A percentile compares a stretch with the other conserved stretches of the same genome.
These are phyloP conservation scores for Lithospermum erythrorhizon DNA, from an alignment of 257 asterid species.

Conservation along the genomic window DNA sequence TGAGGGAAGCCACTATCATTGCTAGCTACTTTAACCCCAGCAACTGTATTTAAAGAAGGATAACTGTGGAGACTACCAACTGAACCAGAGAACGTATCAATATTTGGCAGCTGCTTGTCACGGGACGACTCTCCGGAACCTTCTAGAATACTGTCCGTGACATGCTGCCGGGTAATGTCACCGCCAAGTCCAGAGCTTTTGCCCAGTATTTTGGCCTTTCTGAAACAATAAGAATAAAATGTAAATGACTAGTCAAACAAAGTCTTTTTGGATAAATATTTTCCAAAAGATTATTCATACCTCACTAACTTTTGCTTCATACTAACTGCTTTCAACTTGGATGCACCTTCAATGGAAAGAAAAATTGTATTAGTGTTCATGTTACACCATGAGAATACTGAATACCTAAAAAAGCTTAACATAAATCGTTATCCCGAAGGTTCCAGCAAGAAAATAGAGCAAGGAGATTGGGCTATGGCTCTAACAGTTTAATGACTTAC, in stretches of 20 bases:
- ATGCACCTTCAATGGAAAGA: constrained; percentile 27
- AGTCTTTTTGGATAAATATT: neutral
- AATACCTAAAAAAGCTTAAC: neutral
- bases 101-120: constrained; percentile 13
- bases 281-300: constrained; percentile 21
- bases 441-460: neutral
- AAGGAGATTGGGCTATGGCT: no score
- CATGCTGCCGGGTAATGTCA: constrained; percentile 10
- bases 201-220: constrained; percentile 72
- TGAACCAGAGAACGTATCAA: constrained; percentile 9
- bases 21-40: constrained; percentile 18
- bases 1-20: constrained; percentile 12
- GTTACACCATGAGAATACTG: neutral
- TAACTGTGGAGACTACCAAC: constrained; percentile 18
- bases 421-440: neutral
- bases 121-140: no score
- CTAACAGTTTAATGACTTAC: neutral
- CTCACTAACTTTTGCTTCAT: constrained; percentile 44
- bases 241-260: neutral
- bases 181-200: constrained; percentile 25
- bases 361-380: constrained; percentile 14
- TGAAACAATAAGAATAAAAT: constrained; percentile 20
- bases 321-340: constrained; percentile 37
- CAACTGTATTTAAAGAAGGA: constrained; percentile 21
- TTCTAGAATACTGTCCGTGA: no score